Base-by-base conservation (phyloP, 1,139 yeast genomes). In the Scheffersomyces titani region DNA sequence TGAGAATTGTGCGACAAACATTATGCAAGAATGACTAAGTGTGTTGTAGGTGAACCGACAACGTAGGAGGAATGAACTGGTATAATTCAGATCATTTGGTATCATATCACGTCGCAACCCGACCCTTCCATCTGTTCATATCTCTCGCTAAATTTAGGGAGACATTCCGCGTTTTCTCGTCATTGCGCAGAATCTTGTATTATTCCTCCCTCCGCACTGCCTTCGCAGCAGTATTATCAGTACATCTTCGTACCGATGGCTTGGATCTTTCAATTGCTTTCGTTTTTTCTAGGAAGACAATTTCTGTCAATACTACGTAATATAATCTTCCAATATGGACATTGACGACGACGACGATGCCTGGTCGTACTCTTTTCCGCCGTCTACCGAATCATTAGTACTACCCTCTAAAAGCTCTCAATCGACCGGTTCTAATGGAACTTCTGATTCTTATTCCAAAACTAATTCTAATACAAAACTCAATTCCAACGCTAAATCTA, bases 301-400 rank as follows among this genome's bases (percentile, higher is more conserved):
- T 16, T 30, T 30, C 40, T 30, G 16, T 5, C 40, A 30, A 11
- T 7, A 11, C 40, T 30, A 30, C 40, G 2, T 30, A 5, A 7
- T 16, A 13, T 9, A 3, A 50, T 11, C 48, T 18, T n/a, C 30
- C 24, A 50, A 5, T 3, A 55, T 55, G 57, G 21, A 51, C 16
- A 45, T 51, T 53, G 70, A 68, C 11, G 81, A 78, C 49, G 78
- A 72, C 21, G 81, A 75, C 19, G 82, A 78, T 59, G 78, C 78
- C 7, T 79, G 83, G 83, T 70, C 77, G 13, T 78, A 77, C 61
- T 76, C 82, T 9, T 75, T 78, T 58, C 82, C 82, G 1, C 75
- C 81, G 1, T 76, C 82, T 5, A 63, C 70, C 0, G 83, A 77
- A 19, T 69, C 74, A 4, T 62, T 73, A 24, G 67, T 63, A 6